A percentile compares a stretch with the other conserved stretches of the same genome.
These are phyloP conservation scores for Jatropha curcas DNA, from an alignment of 345 rosid species.

Conservation along the genomic window DNA sequence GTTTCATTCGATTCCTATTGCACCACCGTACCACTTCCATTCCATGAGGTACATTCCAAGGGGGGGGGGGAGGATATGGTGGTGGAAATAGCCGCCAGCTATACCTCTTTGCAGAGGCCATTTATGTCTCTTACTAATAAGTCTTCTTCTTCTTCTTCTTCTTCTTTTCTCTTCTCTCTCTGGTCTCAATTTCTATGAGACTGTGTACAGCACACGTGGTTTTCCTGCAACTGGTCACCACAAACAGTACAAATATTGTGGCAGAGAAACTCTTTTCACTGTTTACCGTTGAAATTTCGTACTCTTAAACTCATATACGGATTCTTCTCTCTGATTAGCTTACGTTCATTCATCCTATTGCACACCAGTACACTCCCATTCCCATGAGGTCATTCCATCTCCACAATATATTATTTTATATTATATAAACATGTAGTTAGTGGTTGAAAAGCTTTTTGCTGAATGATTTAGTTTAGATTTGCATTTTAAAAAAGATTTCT, in stretches of 20 bases:
- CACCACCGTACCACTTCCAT: too few relatives aligned
- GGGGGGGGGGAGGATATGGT: neutral
- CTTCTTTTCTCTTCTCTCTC: neutral
- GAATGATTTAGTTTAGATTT: too few relatives aligned
- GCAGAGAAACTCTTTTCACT: conserved; percentile 27
- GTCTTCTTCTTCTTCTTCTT: neutral
- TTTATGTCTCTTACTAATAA: neutral
- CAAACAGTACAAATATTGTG: conserved; percentile 25
- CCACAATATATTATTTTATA: too few relatives aligned
- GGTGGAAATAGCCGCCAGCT: conserved; percentile 36
- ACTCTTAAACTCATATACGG: conserved; percentile 16
- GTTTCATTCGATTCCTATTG: too few relatives aligned
- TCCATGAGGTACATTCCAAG: neutral
- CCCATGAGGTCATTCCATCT: too few relatives aligned
- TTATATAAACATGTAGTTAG: too few relatives aligned
- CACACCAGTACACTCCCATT: too few relatives aligned
- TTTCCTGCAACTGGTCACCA: conserved; percentile 36
- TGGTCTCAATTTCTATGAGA: neutral
- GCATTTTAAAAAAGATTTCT: too few relatives aligned
- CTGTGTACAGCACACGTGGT: conserved; percentile 35
- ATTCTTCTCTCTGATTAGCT: neutral
- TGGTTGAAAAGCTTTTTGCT: too few relatives aligned
- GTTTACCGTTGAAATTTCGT: conserved; percentile 53
- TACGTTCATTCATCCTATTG: neutral
- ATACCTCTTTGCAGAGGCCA: conserved; percentile 23